Base-by-base conservation (phyloP, 345 rosid genomes). In the Capsella bursapastoris region DNA sequence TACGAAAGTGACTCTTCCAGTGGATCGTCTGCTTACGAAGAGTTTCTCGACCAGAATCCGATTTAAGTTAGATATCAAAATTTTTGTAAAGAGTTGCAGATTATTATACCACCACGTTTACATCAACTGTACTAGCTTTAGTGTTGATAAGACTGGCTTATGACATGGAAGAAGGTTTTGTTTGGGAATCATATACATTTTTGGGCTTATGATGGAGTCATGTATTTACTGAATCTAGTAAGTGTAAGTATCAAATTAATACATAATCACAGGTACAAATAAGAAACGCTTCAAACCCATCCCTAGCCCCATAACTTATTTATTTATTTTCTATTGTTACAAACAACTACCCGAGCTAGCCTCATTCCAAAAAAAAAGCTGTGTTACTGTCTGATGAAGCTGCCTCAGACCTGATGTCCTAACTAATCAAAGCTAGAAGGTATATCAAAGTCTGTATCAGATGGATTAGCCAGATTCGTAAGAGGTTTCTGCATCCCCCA, bases 1-100 rank as follows among this genome's bases (percentile, higher is more conserved):
- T 78, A 58, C 37, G 78, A 78, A 40, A 47, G 62, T 9, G 81
- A 78, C 64, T 66, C 81, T 51, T 78, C 81, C 0, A 78, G 81
- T 78, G 81, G 78, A 43, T 78, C 81, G 8, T 78, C 81, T 66
- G 64, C 69, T 72, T 78, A 66, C 53, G 81, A 78, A 66, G 81
- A 78, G 59, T 78, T 66, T 22, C 70, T 72, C 45, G 77, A 78
- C 44, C 78, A 78, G 64, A 72, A 78, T 44, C 73, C 72, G 15
- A 59, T 77, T 50, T 64, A 76, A 63, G 43, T 45, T 37, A 57
- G 47, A 38, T 38, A 22, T 28, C 70, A 34, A 45, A 58, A 29
- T 6, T 57, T 71, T 77, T 63, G 62, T 62, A 62, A 52, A 40
- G 62, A 51, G 53, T 51, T 72, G 4, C 34, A 72, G 5, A 52